A percentile compares a stretch with the other conserved stretches of the same genome.
Evolutionary conservation across 306 rosid species (phyloP).

Genomic region (Fragaria ananassa): DNA sequence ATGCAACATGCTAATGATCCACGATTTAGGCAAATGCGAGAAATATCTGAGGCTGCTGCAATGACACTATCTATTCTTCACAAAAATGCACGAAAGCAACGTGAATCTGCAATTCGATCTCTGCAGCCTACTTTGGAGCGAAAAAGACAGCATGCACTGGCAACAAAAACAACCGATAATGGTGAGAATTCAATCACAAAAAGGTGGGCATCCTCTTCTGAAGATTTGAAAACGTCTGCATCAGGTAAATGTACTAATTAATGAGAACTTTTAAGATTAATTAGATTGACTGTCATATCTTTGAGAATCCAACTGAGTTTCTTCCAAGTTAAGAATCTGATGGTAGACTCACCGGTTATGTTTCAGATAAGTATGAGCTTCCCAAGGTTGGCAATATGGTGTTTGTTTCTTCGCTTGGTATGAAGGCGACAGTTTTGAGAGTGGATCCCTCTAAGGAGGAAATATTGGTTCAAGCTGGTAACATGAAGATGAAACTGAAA

Average conservation of each 20-base stretch:
- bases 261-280: background rate
- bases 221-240: constrained; percentile 29
- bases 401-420: constrained; percentile 69
- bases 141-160: constrained; percentile 31
- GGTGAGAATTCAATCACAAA: constrained; percentile 31
- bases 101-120: constrained; percentile 43
- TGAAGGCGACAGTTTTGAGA: constrained; percentile 52
- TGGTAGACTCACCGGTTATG: background rate
- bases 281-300: background rate
- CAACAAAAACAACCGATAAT: constrained; percentile 25
- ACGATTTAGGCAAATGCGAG: constrained; percentile 55
- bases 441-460: constrained; percentile 73
- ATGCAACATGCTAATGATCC: constrained; percentile 47
- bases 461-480: constrained; percentile 79
- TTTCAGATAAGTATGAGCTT: constrained; percentile 51
- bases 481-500: constrained; percentile 76
- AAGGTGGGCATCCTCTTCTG: constrained; percentile 36
- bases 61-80: constrained; percentile 74
- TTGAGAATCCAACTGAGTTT: background rate
- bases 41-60: constrained; percentile 65
- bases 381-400: constrained; percentile 78
- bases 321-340: background rate
- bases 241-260: constrained; percentile 41
- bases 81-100: constrained; percentile 56
- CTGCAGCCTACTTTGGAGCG: constrained; percentile 33